Evolutionary conservation across 768 basidiomycete genomes (phyloP).

Genomic region (Tylopilus plumbeoviolaceoides): DNA sequence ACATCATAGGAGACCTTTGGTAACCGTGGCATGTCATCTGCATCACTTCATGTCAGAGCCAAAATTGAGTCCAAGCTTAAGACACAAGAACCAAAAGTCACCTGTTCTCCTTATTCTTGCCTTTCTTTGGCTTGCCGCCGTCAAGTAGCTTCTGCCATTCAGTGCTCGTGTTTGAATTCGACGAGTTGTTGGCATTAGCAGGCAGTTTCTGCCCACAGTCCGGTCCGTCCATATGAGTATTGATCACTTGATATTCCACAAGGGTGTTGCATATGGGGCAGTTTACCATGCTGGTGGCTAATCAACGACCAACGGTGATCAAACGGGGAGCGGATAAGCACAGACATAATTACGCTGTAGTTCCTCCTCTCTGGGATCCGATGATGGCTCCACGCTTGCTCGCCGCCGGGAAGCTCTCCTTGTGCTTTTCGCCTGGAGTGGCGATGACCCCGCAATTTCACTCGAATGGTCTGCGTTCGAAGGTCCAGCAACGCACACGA

Average conservation of each 20-base stretch:
- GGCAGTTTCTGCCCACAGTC: slow-evolving; percentile 37
- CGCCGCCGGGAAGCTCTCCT: slow-evolving; percentile 15
- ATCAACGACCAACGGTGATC: slow-evolving; percentile 2
- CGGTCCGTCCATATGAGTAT: slow-evolving; percentile 60
- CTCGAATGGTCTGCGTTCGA: slow-evolving; percentile 25
- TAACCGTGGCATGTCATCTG: slow-evolving; percentile 41
- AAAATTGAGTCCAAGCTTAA: slow-evolving; percentile 9
- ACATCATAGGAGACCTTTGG: slow-evolving; percentile 65
- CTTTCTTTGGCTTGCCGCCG: slow-evolving; percentile 33
- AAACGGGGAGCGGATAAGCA: neutral
- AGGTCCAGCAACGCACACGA: slow-evolving; percentile 29
- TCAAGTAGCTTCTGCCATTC: slow-evolving; percentile 44
- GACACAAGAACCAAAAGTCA: slow-evolving; percentile 1
- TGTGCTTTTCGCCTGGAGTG: slow-evolving; percentile 17
- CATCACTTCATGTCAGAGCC: slow-evolving; percentile 16
- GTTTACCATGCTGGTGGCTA: slow-evolving; percentile 37
- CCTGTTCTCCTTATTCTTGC: slow-evolving; percentile 38
- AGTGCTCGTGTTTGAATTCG: slow-evolving; percentile 23
- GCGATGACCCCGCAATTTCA: slow-evolving; percentile 22
- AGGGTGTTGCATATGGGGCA: slow-evolving; percentile 61
- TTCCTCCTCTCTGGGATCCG: slow-evolving; percentile 32
- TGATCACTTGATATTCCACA: slow-evolving; percentile 48
- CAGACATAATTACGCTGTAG: slow-evolving; percentile 17
- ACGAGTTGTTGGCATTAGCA: slow-evolving; percentile 19
- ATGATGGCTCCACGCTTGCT: slow-evolving; percentile 23